Evolutionary conservation across 805 yeast genomes (phyloP).

Genomic region (Cyberlindnera petersonii): DNA sequence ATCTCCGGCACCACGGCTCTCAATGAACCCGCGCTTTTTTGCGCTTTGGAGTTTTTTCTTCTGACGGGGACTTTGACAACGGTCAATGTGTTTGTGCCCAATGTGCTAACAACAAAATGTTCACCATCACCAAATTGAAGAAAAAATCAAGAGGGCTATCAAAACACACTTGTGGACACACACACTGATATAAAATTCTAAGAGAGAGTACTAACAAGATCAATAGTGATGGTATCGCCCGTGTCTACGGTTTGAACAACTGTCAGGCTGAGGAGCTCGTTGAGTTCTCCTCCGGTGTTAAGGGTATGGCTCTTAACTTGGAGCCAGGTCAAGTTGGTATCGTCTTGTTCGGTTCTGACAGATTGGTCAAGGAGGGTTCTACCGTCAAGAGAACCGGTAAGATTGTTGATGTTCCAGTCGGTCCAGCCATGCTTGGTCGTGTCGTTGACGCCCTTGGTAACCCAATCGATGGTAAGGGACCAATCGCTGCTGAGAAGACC

Average conservation of each 20-base stretch:
- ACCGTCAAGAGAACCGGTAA: constrained; percentile 99
- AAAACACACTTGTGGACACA: neutral
- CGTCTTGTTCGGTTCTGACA: constrained; percentile 98
- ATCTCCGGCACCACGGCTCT: no score
- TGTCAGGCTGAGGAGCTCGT: constrained; percentile 99
- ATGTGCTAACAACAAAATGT: no score
- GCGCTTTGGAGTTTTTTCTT: neutral
- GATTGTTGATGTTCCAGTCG: constrained; percentile 99
- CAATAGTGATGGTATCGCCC: constrained; percentile 98
- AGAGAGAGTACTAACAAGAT: constrained; percentile 44
- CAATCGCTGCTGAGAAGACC: constrained; percentile 77
- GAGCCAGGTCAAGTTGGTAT: constrained; percentile 99
- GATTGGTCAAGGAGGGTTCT: constrained; percentile 98
- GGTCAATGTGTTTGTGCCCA: no score
- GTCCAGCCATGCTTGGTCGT: constrained; percentile 97
- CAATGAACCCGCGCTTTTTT: constrained; percentile 1
- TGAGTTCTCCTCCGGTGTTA: constrained; percentile 98
- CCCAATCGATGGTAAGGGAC: constrained; percentile 99
- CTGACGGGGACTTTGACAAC: no score
- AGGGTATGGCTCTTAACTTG: constrained; percentile 99
- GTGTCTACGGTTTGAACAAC: constrained; percentile 99
- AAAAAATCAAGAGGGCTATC: neutral
- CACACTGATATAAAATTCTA: neutral
- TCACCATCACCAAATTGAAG: no score
- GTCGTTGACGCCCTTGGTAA: constrained; percentile 99